Base-by-base conservation (phyloP, 495 filamentous ascomycete genomes). In the Aspergillus bertholletiae region DNA sequence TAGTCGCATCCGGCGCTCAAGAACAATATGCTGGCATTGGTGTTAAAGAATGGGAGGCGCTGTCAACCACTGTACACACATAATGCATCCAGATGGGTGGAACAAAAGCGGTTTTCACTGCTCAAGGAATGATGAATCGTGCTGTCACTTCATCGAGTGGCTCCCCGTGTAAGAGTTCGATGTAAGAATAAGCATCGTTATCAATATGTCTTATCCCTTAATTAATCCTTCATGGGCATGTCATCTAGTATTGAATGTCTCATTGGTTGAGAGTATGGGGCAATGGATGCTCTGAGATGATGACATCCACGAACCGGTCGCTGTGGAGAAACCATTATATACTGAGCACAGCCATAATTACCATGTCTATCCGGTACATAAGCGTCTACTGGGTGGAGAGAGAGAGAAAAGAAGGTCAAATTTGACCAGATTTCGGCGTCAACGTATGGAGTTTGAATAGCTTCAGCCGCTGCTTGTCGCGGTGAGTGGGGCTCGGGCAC, bases 41-140 rank as follows among this genome's bases (percentile, higher is more conserved):
- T 1, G 35, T 51, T 2, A 51, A 51, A 23, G 49, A 51, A 35
- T 51, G 49, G 49, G 49, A 41, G 35, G 49, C 34, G 18, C 15
- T 51, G 34, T 49, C 46, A 24, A 49, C 46, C 13, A 49, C 46
- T 13, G 8, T 48, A 20, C 46, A 48, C 3, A 17, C 27, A 8
- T 30, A 9, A 17, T 32, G 27, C 18, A 9, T 3, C 3, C 30
- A 12, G 11, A 27, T 22, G 5, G 13, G 2, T 15, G 7, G 6
- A 24, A 4, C 12, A 5, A 44, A 20, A 9, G 22, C 20, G 24
- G 13, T 6, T 45, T 18, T 45, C n/a, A n/a, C n/a, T n/a, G n/a
- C n/a, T n/a, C n/a, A n/a, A n/a, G n/a, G n/a, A n/a, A n/a, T n/a
- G n/a, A n/a, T n/a, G n/a, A n/a, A n/a, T n/a, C n/a, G n/a, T n/a